These are phyloP conservation scores for Lasiosphaeris hirsuta DNA, from an alignment of 495 filamentous ascomycete species.

Conservation along the genomic window DNA sequence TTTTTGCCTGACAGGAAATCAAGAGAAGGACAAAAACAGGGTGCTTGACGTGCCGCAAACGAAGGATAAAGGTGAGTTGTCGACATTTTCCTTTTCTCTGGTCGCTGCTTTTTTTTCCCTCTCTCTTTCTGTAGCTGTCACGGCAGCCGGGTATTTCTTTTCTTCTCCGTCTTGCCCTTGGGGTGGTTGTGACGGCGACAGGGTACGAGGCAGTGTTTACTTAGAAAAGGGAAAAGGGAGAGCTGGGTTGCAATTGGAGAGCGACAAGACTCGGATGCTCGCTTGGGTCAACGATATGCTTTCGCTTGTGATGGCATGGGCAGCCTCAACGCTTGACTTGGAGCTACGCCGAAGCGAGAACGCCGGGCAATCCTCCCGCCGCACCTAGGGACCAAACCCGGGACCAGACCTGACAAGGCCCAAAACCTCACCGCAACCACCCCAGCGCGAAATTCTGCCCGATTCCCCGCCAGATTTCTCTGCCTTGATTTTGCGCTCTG, in stretches of 20 bases:
- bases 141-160: neutral
- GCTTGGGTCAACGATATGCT: slow-evolving; percentile 16
- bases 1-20: slow-evolving; percentile 62
- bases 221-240: slow-evolving; percentile 5
- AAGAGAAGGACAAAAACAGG: slow-evolving; percentile 98
- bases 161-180: neutral
- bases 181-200: neutral
- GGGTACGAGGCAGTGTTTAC: neutral
- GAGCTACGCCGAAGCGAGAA: slow-evolving; percentile 37
- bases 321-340: slow-evolving; percentile 17
- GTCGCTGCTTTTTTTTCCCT: slow-evolving; percentile 5
- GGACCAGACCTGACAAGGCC: slow-evolving; percentile 5
- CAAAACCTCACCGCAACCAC: slow-evolving; percentile 10
- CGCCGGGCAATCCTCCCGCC: slow-evolving; percentile 19
- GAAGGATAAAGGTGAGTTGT: slow-evolving; percentile 90
- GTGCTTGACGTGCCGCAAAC: slow-evolving; percentile 93
- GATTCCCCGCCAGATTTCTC: neutral
- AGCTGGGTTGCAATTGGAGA: slow-evolving; percentile 14
- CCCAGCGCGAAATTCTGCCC: neutral
- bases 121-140: neutral
- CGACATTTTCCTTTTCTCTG: neutral
- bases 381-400: neutral
- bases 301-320: slow-evolving; percentile 30
- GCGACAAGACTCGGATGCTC: slow-evolving; percentile 1
- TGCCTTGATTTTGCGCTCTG: no score